Evolutionary conservation across 1,139 yeast genomes (phyloP).

Genomic region (Yamadazyma oceani): DNA sequence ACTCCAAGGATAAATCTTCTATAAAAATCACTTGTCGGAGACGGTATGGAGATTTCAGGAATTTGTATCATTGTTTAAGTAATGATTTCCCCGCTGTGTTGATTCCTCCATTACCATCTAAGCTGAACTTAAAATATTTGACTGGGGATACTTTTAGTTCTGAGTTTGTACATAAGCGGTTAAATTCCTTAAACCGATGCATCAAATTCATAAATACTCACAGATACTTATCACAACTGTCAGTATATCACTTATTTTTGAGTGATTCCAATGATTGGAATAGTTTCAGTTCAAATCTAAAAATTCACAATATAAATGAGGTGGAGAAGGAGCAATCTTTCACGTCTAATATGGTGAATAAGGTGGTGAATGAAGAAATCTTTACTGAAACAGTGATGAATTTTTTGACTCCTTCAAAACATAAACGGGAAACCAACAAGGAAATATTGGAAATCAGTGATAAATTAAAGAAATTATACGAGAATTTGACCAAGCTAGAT

Average conservation of each 20-base stretch:
- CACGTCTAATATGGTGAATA: constrained; percentile 33
- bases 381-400: constrained; percentile 88
- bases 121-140: constrained; percentile 84
- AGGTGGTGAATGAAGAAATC: constrained; percentile 57
- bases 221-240: constrained; percentile 67
- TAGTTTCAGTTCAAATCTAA: constrained; percentile 67
- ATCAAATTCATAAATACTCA: constrained; percentile 72
- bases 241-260: constrained; percentile 71
- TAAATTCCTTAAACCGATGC: constrained; percentile 80
- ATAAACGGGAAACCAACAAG: constrained; percentile 65
- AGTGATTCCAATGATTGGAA: constrained; percentile 81
- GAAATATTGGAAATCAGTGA: constrained; percentile 85
- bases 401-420: constrained; percentile 76
- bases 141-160: constrained; percentile 90
- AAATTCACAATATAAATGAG: constrained; percentile 34
- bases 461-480: constrained; percentile 79
- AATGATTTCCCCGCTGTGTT: constrained; percentile 83
- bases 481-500: constrained; percentile 76
- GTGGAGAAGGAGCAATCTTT: constrained; percentile 21
- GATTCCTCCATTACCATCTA: constrained; percentile 93
- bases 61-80: constrained; percentile 68
- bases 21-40: constrained; percentile 61
- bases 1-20: constrained; percentile 11
- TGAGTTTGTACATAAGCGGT: constrained; percentile 80
- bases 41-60: constrained; percentile 80